phyloP scores from a whole-genome alignment of 208 protist genomes.

The Lotmaria passim region DNA sequence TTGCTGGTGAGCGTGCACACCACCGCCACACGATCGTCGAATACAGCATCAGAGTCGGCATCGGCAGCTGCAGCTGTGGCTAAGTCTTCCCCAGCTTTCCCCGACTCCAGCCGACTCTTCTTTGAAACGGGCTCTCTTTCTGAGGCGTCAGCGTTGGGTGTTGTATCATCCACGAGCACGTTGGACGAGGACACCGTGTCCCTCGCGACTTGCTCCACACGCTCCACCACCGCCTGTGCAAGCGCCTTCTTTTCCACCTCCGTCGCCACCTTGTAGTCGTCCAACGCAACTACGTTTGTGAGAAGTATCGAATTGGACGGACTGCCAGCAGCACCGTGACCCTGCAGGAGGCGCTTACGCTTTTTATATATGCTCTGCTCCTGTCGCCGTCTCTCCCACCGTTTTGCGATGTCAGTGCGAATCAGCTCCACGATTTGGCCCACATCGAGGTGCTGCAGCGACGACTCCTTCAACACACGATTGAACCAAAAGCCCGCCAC shows the following conservation, averaged over 20 bases:
- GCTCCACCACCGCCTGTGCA: constrained; percentile 37
- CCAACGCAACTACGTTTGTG: constrained; percentile 62
- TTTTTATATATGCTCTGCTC: constrained; percentile 74
- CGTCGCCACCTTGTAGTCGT: constrained; percentile 18
- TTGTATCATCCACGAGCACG: constrained; percentile 56
- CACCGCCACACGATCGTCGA: constrained; percentile 74
- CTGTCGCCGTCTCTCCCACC: constrained; percentile 54
- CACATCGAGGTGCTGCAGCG: constrained; percentile 65
- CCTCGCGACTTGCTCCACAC: constrained; percentile 47
- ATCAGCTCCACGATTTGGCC: constrained; percentile 64
- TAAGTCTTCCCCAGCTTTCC: background rate
- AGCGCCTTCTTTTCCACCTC: constrained; percentile 36
- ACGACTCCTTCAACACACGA: constrained; percentile 72
- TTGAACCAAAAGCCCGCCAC: constrained; percentile 80
- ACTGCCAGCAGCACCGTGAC: constrained; percentile 41
- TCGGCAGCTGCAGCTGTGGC: background rate
- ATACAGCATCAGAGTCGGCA: constrained; percentile 2
- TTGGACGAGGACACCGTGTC: constrained; percentile 34
- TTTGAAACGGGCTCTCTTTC: constrained; percentile 19
- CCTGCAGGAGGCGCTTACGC: constrained; percentile 57
- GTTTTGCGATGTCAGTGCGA: constrained; percentile 61
- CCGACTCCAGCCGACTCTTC: too few species aligned
- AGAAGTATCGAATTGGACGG: constrained; percentile 60
- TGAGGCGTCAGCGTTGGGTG: background rate
- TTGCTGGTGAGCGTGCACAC: constrained; percentile 52